Conservation (phyloP, 164 flowering plant species). For the Echeveria elegans region DNA sequence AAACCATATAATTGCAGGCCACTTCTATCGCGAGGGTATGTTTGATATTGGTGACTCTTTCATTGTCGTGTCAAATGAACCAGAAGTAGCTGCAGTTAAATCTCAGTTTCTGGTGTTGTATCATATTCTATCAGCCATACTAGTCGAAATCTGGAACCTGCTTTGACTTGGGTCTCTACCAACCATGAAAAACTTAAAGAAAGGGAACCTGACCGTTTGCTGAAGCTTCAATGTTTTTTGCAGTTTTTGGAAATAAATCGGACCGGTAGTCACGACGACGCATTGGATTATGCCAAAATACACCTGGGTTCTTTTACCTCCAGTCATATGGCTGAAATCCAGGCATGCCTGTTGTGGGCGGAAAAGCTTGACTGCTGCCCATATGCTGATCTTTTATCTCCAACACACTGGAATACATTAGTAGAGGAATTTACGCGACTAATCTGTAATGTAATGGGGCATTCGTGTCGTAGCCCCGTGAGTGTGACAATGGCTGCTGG, state of each 20-base stretch:
- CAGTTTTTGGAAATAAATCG: conserved; percentile 44
- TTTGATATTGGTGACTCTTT: conserved; percentile 52
- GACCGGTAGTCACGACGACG: conserved; percentile 29
- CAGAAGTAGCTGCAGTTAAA: conserved; percentile 25
- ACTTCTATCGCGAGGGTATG: conserved; percentile 41
- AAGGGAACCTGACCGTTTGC: conserved; percentile 32
- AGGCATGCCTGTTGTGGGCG: conserved; percentile 42
- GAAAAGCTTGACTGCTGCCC: conserved; percentile 46
- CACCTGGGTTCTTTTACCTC: conserved; percentile 35
- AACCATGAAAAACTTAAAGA: conserved; percentile 32
- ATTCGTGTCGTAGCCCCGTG: conserved; percentile 38
- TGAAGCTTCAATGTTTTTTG: conserved; percentile 41
- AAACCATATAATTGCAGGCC: conserved; percentile 43
- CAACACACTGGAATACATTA: conserved; percentile 39
- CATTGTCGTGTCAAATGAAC: conserved; percentile 29
- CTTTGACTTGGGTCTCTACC: conserved; percentile 35
- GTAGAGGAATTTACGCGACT: conserved; percentile 30
- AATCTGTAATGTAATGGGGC: conserved; percentile 40
- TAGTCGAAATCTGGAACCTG: conserved; percentile 37
- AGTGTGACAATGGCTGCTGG: conserved; percentile 42
- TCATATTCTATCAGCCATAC: conserved; percentile 41
- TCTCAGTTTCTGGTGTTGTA: conserved; percentile 40
- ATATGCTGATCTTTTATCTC: conserved; percentile 36
- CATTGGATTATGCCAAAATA: conserved; percentile 33
- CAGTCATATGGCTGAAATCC: conserved; percentile 33